Conservation (phyloP, 2,329 filamentous ascomycete genomes). For the Cladosporium phlei region DNA sequence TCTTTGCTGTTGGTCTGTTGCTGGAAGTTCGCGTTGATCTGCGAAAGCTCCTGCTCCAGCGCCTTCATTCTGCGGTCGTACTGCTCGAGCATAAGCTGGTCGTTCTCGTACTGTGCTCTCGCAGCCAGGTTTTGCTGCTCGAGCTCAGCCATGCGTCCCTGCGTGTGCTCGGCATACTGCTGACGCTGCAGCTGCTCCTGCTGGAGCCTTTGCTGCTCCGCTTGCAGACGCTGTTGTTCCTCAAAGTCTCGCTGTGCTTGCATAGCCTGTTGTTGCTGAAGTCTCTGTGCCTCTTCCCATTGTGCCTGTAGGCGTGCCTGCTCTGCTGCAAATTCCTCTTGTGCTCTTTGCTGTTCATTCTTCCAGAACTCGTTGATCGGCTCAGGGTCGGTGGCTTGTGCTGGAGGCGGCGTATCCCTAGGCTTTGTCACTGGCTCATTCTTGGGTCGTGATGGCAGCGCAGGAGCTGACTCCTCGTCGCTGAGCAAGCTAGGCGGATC, state of each 20-base stretch:
- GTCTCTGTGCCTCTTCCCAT: conserved; percentile 72
- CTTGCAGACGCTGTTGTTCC: conserved; percentile 81
- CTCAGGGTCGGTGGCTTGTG: conserved; percentile 74
- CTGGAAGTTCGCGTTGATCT: conserved; percentile 75
- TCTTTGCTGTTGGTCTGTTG: conserved; percentile 87
- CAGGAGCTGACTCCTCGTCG: conserved; percentile 73
- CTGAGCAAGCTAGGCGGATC: conserved; percentile 84
- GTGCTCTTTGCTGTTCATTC: conserved; percentile 81
- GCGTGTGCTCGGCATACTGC: conserved; percentile 88
- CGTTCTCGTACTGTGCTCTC: conserved; percentile 90
- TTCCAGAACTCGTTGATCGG: conserved; percentile 99
- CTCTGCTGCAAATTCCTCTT: conserved; percentile 91
- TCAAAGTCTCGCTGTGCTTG: conserved; percentile 94
- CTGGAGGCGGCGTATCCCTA: conserved; percentile 61
- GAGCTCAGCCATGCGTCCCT: conserved; percentile 90
- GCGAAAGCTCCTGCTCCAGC: conserved; percentile 77
- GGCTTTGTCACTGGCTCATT: conserved; percentile 64
- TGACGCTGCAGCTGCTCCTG: conserved; percentile 86
- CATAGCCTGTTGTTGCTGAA: conserved; percentile 75
- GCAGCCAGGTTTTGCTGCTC: conserved; percentile 94
- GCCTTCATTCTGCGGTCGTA: conserved; percentile 92
- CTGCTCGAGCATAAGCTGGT: conserved; percentile 94
- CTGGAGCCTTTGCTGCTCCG: conserved; percentile 83
- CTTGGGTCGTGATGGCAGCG: conserved; percentile 69
- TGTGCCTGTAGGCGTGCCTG: conserved; percentile 83